These are phyloP conservation scores for Sindora glabra DNA, from an alignment of 306 rosid species.

Conservation along the genomic window DNA sequence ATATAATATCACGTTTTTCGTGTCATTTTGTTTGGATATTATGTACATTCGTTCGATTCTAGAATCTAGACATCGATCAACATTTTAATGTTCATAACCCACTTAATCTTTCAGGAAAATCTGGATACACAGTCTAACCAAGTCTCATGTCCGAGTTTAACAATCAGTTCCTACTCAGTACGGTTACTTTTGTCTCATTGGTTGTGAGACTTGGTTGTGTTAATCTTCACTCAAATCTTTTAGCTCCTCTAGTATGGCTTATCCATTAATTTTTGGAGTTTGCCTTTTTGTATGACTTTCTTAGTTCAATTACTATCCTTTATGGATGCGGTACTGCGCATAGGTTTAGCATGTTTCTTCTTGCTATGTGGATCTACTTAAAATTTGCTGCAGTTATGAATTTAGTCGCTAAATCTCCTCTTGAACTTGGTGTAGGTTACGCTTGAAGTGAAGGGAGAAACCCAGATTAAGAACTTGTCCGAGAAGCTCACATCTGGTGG, in stretches of 20 bases:
- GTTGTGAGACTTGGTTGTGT: no score
- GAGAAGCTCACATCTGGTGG: conserved; percentile 59
- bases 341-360: not conserved
- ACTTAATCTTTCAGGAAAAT: no score
- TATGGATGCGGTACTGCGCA: no score
- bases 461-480: conserved; percentile 58
- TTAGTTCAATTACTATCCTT: not conserved
- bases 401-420: not conserved
- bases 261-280: not conserved
- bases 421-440: conserved; percentile 45
- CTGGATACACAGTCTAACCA: no score
- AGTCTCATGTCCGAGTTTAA: no score
- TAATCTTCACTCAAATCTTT: no score
- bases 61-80: no score
- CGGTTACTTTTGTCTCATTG: no score
- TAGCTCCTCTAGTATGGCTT: not conserved
- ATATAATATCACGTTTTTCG: not conserved
- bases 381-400: not conserved
- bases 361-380: not conserved
- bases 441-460: conserved; percentile 76
- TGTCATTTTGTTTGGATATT: not conserved
- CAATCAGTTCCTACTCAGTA: no score
- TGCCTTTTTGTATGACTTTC: not conserved
- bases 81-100: no score
- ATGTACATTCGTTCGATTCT: no score